Base-by-base conservation (phyloP, 495 filamentous ascomycete species). In the Trichoderma parareesei region DNA sequence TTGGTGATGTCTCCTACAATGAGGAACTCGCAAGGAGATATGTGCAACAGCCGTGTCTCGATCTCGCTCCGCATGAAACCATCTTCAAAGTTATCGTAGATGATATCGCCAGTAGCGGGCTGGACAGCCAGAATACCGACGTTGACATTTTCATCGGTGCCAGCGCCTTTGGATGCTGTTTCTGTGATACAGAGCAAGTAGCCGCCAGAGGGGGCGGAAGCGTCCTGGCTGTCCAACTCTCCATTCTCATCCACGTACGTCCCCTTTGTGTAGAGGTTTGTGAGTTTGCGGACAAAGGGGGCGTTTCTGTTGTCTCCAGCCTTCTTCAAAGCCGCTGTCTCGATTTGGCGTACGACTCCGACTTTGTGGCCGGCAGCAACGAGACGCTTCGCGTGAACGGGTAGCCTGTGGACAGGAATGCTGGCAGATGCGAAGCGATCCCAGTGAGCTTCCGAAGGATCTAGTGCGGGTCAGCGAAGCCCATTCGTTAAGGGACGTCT, bases 21-120 rank as follows among this genome's bases (percentile, higher is more conserved):
- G n/a, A 99, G 77, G 67, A 98, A 89, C 76, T 99, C 94, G 75
- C 94, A 97, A 1, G 94, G 94, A 1, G 93, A 90, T 67, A 99
- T 95, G 72, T 99, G 94, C 18, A 99, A 79, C 33, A 99, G 78
- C 48, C 94, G 81, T 0, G 94, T 98, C 76, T 99, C 94, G 59
- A 98, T 90, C 71, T 99, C 94, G 65, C 90, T 91, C 53, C 94
- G 83, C 95, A 98, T 99, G 76, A 98, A 99, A 3, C 95, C 92
- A 70, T 99, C 94, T 69, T 97, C 91, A 68, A 99, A 99, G 53
- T 90, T 87, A 71, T 99, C 94, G 68, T 97, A 94, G 64, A 98
- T 91, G 65, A 99, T 90, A 70, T 98, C 94, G 55, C 94, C 94
- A 0, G 95, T 98, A 0, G 90, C 89, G 33, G 94, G 94, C 68